Base-by-base conservation (phyloP, 805 yeast genomes). In the Kazachstania kunashirensis region DNA sequence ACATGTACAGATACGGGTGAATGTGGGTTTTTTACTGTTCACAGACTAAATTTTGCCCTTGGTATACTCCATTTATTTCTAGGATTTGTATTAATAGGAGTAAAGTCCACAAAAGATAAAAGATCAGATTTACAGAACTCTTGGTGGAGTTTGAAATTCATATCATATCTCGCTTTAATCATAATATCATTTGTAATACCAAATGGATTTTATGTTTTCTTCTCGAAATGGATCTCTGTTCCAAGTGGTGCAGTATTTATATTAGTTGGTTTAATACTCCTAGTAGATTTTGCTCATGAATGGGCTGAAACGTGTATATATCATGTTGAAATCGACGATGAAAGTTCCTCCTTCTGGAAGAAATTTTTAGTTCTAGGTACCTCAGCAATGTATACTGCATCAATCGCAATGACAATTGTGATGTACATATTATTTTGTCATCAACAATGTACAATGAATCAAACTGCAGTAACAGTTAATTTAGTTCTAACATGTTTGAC, bases 251-350 rank as follows among this genome's bases (percentile, higher is more conserved):
- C 89, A 3, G 53, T 86, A 4, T 92, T 92, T 62, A 73, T 89
- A 25, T 77, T 92, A 12, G 84, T 92, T 42, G 98, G 98, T 1
- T 70, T 92, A 40, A 81, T 94, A 11, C 66, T 92, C 34, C 65
- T 92, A 33, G 96, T 92, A 23, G 98, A 92, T 59, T 92, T 85
- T 68, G 97, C 98, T 4, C 97, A 92, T 60, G 89, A 89, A 48
- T 92, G 96, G 96, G 96, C 97, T 0, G 99, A 92, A 51, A 83
- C 82, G 6, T 92, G 98, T 58, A 70, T 92, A 37, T 86, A 80
- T 46, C 83, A 85, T 49, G 84, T 92, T 29, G 97, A 92, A 55
- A 77, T 79, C 49, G 89, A 82, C 40, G 82, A 77, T 31, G 76
- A 74, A 38, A 48, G 61, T 35, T 60, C 67, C 39, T 42, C 58